Conservation (phyloP, 2,329 filamentous ascomycete species). For the Pseudogymnoascus sp. region DNA sequence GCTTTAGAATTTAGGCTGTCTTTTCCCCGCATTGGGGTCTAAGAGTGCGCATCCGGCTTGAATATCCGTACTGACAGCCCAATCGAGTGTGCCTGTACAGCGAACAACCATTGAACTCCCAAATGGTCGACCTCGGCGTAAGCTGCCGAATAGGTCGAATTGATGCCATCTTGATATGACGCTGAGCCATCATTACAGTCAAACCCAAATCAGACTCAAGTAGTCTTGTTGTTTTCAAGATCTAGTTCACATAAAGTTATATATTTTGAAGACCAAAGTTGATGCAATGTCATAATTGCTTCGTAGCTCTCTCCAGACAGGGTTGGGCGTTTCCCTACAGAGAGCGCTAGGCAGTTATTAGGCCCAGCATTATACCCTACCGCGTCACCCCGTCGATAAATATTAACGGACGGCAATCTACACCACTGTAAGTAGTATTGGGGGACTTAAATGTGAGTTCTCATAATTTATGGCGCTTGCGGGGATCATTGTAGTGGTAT, state of each 20-base stretch:
- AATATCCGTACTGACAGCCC: conserved; percentile 14
- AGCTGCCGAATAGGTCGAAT: neutral
- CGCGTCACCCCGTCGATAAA: neutral
- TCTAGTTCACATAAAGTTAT: neutral
- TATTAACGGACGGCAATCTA: neutral
- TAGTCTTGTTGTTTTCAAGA: too few species aligned
- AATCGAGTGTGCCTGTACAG: neutral
- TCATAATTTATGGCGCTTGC: neutral
- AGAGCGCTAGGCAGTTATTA: neutral
- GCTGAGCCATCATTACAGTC: neutral
- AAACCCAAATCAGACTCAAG: neutral
- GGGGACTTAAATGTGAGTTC: neutral
- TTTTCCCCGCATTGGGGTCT: neutral
- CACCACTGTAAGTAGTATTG: neutral
- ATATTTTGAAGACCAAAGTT: neutral
- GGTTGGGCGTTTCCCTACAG: neutral
- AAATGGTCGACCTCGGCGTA: neutral
- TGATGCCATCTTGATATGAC: neutral
- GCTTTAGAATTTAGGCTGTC: neutral
- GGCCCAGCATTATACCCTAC: neutral
- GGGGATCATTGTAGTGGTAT: neutral
- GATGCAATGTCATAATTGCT: neutral
- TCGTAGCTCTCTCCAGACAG: neutral
- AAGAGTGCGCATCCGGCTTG: conserved; percentile 1
- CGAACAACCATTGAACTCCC: neutral